Conservation (phyloP, 305 asterid species). For the Fraxinus sp. region DNA sequence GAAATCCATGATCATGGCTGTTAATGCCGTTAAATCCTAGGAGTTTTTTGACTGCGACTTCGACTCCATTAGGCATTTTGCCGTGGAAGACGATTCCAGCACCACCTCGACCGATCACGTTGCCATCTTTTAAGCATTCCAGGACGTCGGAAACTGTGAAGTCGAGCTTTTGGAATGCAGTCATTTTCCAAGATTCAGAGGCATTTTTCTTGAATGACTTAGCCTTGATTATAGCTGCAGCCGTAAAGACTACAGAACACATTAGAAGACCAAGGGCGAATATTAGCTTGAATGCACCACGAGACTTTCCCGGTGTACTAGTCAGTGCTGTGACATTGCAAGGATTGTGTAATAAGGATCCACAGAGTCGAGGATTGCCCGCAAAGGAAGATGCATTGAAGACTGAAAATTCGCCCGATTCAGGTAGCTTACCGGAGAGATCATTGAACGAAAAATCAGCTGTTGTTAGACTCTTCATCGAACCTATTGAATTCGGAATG, state of each 20-base stretch:
- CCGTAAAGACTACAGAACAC: conserved; percentile 68
- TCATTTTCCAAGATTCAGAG: conserved; percentile 73
- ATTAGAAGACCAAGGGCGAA: conserved; percentile 70
- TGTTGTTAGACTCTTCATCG: conserved; percentile 87
- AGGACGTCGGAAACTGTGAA: conserved; percentile 41
- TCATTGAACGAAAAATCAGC: conserved; percentile 93
- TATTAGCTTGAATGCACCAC: conserved; percentile 60
- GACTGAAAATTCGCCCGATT: conserved; percentile 75
- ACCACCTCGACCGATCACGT: conserved; percentile 88
- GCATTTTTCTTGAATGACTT: conserved; percentile 61
- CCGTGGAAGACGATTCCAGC: conserved; percentile 94
- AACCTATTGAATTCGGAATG: conserved; percentile 63
- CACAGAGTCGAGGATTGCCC: conserved; percentile 83
- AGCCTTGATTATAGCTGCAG: conserved; percentile 75
- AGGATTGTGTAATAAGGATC: conserved; percentile 54
- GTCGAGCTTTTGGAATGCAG: conserved; percentile 59
- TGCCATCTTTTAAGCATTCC: conserved; percentile 89
- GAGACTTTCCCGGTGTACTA: conserved; percentile 37
- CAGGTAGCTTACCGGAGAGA: conserved; percentile 79
- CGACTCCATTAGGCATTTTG: conserved; percentile 63
- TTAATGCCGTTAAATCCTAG: conserved; percentile 48
- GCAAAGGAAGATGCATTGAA: conserved; percentile 73
- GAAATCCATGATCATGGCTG: conserved; percentile 85
- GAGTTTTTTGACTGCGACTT: conserved; percentile 84
- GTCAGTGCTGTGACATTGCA: conserved; percentile 42